Percentiles rank a stretch among this genome's conserved stretches.
Conservation (phyloP, 2,329 filamentous ascomycete species). For the Stemphylium vesicarium region DNA sequence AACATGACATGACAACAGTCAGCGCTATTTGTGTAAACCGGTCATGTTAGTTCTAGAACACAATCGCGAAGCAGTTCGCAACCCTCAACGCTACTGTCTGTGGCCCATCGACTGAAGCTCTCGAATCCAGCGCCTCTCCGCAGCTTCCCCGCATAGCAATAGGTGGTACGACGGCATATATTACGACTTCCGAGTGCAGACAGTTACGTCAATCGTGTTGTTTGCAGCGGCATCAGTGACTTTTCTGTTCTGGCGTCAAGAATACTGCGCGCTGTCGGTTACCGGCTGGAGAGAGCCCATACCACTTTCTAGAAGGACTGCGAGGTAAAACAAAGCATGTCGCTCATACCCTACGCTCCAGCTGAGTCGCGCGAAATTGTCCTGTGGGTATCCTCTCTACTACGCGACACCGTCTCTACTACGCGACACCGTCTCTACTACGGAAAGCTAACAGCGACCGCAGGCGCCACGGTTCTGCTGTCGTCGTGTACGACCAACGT, state of each 20-base stretch:
- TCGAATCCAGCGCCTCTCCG: constrained; percentile 9
- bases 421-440: background rate
- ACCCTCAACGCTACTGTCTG: constrained; percentile 8
- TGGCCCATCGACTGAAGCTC: constrained; percentile 27
- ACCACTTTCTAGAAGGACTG: constrained; percentile 36
- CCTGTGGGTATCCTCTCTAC: constrained; percentile 63
- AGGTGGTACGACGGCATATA: constrained; percentile 12
- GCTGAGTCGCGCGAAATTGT: constrained; percentile 79
- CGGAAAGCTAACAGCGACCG: constrained; percentile 19
- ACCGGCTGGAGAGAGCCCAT: constrained; percentile 6
- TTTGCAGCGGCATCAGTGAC: constrained; percentile 1
- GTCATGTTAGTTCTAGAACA: constrained; percentile 20
- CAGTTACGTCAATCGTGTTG: constrained; percentile 6
- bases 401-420: background rate
- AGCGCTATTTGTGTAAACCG: constrained; percentile 11
- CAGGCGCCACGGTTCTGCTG: constrained; percentile 89
- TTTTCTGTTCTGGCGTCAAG: background rate
- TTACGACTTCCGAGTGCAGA: background rate
- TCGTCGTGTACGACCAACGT: constrained; percentile 87
- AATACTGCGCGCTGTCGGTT: constrained; percentile 9
- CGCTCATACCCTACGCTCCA: constrained; percentile 77
- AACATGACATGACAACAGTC: constrained; percentile 29
- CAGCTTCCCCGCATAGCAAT: constrained; percentile 32
- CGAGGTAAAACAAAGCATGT: constrained; percentile 57
- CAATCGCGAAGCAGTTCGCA: constrained; percentile 19